A percentile compares a stretch with the other conserved stretches of the same genome.
Conservation (phyloP, 345 rosid species). For the Citrus inodora region DNA sequence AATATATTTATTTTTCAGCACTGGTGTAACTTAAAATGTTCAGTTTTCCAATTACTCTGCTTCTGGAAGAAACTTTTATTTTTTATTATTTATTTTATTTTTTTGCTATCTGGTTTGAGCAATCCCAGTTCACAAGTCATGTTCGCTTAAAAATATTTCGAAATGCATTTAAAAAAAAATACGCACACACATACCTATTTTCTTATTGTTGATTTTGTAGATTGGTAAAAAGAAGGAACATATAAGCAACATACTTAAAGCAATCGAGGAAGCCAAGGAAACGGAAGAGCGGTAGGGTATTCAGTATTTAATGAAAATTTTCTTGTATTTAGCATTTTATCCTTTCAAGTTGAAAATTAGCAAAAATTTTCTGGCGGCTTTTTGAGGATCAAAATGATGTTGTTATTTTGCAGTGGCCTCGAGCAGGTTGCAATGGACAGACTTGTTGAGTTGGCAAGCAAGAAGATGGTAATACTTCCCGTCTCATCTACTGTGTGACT, state of each 20-base stretch:
- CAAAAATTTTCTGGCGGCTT: neutral
- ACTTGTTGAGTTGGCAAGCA: slow-evolving; percentile 56
- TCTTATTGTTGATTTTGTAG: slow-evolving; percentile 23
- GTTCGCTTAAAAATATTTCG: neutral
- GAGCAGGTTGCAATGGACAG: slow-evolving; percentile 56
- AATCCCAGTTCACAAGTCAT: neutral
- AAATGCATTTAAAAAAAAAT: no score
- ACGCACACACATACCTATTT: neutral
- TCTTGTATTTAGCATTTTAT: neutral
- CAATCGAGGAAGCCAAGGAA: slow-evolving; percentile 29
- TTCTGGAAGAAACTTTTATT: neutral
- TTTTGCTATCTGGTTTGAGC: neutral
- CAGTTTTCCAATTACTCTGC: neutral
- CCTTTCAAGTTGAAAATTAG: neutral
- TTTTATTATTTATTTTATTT: neutral
- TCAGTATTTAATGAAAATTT: neutral
- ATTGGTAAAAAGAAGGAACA: slow-evolving; percentile 32
- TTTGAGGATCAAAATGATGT: neutral
- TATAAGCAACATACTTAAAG: slow-evolving; percentile 29
- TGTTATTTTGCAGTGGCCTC: slow-evolving; percentile 35
- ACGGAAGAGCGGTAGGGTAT: slow-evolving; percentile 35
- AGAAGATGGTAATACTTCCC: slow-evolving; percentile 41
- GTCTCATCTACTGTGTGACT: neutral
- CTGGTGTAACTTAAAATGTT: neutral
- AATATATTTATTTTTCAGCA: neutral